Conservation (phyloP, 805 yeast genomes). For the Cyberlindnera americana region DNA sequence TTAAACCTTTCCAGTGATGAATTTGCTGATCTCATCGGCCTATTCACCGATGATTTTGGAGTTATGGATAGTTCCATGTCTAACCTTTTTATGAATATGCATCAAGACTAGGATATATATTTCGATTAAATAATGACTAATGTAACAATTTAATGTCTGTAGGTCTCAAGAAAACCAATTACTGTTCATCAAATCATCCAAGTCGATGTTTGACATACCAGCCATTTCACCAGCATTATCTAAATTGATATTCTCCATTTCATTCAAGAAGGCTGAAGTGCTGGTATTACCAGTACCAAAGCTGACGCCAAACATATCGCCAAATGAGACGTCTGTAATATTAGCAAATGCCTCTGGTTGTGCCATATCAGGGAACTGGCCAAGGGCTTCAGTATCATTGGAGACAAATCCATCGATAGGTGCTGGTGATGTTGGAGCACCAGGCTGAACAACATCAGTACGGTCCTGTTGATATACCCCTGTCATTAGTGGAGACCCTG, state of each 20-base stretch:
- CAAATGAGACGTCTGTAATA: conserved; percentile 18
- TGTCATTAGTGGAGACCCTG: too few species aligned
- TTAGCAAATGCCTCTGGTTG: conserved; percentile 14
- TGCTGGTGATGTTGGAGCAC: conserved; percentile 1
- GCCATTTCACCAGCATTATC: conserved; percentile 2
- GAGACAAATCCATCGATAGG: neutral
- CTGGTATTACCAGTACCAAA: conserved; percentile 1
- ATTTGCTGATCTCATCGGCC: conserved; percentile 3
- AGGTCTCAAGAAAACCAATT: conserved; percentile 25
- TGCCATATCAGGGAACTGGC: conserved; percentile 4
- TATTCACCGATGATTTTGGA: conserved; percentile 4
- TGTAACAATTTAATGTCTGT: too few species aligned
- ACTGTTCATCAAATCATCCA: conserved; percentile 20
- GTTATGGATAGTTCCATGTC: neutral
- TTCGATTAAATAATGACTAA: too few species aligned
- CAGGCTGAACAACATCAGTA: neutral
- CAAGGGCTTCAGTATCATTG: neutral
- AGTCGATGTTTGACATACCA: conserved; percentile 14
- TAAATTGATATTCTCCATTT: conserved; percentile 7
- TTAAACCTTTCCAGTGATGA: conserved; percentile 1
- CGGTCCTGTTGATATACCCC: too few species aligned
- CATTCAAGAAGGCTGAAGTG: conserved; percentile 5
- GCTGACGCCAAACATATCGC: conserved; percentile 19
- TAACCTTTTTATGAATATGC: too few species aligned
- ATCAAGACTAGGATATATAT: too few species aligned